These are phyloP conservation scores for Neurospora sp. DNA, from an alignment of 495 filamentous ascomycete genomes.

Conservation along the genomic window DNA sequence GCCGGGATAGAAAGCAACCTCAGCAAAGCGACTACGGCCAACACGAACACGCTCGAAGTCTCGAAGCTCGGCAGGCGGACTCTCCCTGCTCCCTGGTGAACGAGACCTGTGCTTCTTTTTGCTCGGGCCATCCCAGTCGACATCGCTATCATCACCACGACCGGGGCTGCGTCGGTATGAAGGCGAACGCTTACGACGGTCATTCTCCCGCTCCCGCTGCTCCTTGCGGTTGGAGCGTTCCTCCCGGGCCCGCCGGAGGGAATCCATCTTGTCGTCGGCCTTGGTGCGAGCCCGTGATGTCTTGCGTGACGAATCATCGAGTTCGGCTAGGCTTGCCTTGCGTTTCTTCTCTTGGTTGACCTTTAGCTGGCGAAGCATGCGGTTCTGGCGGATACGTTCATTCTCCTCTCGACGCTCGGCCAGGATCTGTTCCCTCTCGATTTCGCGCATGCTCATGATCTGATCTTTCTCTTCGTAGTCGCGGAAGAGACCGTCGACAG, in stretches of 20 bases:
- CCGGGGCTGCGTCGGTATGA: constrained; percentile 38
- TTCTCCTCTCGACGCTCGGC: constrained; percentile 78
- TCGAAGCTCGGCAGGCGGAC: constrained; percentile 52
- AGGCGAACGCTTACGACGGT: constrained; percentile 44
- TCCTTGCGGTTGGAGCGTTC: constrained; percentile 73
- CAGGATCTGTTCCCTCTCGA: constrained; percentile 80
- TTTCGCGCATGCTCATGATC: constrained; percentile 80
- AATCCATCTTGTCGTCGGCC: constrained; percentile 74
- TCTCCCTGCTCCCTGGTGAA: constrained; percentile 39
- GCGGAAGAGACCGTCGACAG: constrained; percentile 79
- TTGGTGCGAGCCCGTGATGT: constrained; percentile 75
- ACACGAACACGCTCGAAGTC: constrained; percentile 77
- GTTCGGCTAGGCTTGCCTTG: constrained; percentile 62
- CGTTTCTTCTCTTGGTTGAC: constrained; percentile 66
- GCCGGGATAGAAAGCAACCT: constrained; percentile 82
- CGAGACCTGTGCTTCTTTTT: constrained; percentile 32
- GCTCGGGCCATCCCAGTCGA: constrained; percentile 52
- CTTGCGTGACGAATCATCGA: constrained; percentile 66
- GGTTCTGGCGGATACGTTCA: constrained; percentile 70
- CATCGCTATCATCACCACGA: constrained; percentile 72
- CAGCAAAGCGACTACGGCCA: constrained; percentile 68
- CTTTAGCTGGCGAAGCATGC: constrained; percentile 71
- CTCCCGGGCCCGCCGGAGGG: constrained; percentile 73
- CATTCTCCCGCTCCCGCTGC: constrained; percentile 55
- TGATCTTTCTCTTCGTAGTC: constrained; percentile 67